A percentile compares a stretch with the other conserved stretches of the same genome.
Conservation (phyloP, 73 alveolate genomes). For the Loxodes magnus region DNA sequence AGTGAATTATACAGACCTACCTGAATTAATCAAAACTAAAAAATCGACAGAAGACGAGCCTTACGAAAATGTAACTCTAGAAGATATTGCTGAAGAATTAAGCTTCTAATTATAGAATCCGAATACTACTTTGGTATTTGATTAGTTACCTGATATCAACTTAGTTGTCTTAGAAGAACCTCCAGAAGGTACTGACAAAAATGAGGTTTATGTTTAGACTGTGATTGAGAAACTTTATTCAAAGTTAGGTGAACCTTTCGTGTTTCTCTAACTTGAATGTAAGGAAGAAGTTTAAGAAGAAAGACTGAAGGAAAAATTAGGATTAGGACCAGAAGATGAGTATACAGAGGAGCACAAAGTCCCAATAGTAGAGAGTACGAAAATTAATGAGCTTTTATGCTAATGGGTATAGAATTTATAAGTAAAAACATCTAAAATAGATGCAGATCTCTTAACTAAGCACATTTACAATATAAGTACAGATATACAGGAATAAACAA, state of each 20-base stretch:
- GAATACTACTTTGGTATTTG: neutral
- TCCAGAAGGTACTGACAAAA: constrained; percentile 9
- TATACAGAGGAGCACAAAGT: constrained; percentile 5
- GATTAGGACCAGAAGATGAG: constrained; percentile 6
- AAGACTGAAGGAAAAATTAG: neutral
- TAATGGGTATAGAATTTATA: neutral
- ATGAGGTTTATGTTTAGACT: neutral
- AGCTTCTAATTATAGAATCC: neutral
- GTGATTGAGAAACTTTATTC: neutral
- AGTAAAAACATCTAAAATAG: no score
- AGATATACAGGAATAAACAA: neutral
- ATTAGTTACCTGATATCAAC: constrained; percentile 1
- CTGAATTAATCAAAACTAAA: constrained; percentile 7
- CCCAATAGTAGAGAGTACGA: neutral
- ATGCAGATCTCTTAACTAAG: no score
- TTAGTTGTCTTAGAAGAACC: neutral
- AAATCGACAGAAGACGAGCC: constrained; percentile 13
- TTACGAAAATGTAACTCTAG: constrained; percentile 4
- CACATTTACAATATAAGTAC: neutral
- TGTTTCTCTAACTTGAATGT: neutral
- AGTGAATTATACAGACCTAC: constrained; percentile 8
- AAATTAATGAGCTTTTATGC: neutral
- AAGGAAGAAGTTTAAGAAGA: neutral
- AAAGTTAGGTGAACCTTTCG: constrained; percentile 4
- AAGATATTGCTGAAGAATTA: constrained; percentile 7